A percentile compares a stretch with the other conserved stretches of the same genome.
These are phyloP conservation scores for Geotrichum klebahnii DNA, from an alignment of 1,139 yeast species.

Conservation along the genomic window DNA sequence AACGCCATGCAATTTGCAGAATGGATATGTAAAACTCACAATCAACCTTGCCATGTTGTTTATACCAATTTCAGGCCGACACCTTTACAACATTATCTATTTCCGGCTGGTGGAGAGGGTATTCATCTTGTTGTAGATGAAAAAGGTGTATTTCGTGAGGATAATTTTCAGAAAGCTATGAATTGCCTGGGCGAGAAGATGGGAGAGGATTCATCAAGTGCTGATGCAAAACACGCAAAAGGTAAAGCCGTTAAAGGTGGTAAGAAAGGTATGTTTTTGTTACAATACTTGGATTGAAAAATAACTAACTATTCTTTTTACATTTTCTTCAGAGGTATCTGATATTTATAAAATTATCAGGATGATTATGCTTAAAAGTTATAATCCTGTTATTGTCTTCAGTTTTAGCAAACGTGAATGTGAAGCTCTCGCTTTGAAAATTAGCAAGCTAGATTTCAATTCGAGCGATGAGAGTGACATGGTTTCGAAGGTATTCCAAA, in stretches of 20 bases:
- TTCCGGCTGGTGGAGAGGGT: conserved; percentile 97
- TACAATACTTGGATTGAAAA: too few relatives aligned
- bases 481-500: conserved; percentile 78
- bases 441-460: conserved; percentile 92
- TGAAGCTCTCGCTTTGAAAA: conserved; percentile 85
- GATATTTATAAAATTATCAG: conserved; percentile 96
- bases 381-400: conserved; percentile 96
- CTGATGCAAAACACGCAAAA: conserved; percentile 44
- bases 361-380: conserved; percentile 93
- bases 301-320: background rate
- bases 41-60: conserved; percentile 97
- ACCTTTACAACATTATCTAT: conserved; percentile 92
- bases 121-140: conserved; percentile 97
- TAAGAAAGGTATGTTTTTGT: conserved; percentile 45
- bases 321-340: conserved; percentile 34
- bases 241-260: conserved; percentile 91
- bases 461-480: conserved; percentile 88
- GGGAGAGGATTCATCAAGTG: conserved; percentile 68
- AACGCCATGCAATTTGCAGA: conserved; percentile 98
- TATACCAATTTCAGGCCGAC: conserved; percentile 98
- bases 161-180: conserved; percentile 97
- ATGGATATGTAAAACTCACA: conserved; percentile 93
- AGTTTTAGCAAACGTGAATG: conserved; percentile 96
- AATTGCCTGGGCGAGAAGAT: conserved; percentile 75
- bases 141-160: conserved; percentile 92